Base-by-base conservation (phyloP, 1,284 basidiomycete genomes). In the Erythrobasidium hasegawianum region DNA sequence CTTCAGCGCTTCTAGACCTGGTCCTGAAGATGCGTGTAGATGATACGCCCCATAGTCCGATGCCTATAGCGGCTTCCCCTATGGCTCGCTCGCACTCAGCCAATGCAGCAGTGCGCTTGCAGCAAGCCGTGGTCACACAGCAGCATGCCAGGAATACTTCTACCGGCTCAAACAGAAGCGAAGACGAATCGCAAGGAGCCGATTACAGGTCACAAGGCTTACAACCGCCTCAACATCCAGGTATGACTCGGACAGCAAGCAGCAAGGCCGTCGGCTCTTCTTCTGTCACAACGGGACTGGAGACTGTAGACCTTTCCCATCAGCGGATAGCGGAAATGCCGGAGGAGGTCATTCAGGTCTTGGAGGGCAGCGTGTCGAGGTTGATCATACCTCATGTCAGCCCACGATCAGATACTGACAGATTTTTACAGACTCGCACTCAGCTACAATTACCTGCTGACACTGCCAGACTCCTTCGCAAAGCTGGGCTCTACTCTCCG, bases 271-370 rank as follows among this genome's bases (percentile, higher is more conserved):
- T 65, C 14, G 11, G 5, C 11, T 27, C 39, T 13, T 45, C 56
- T 22, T 57, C 38, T 11, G 27, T 20, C 11, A 18, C 49, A 3
- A 53, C 67, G 1, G 59, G 40, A 1, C 69, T 74, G 18, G 83
- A 84, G 61, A 94, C 91, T 4, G 80, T 96, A 62, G 86, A 90
- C 75, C 82, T 96, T 62, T 85, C 87, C 62, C 86, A 89, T 76
- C 84, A 86, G 76, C 82, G 82, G 45, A 80, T 96, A 41, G 84
- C 85, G 2, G 85, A 89, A 67, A 84, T 96, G 33, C 85, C 85
- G 18, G 83, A 85, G 70, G 82, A 83, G 45, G 87, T 87, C 33
- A 87, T 86, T 9, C 83, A 87, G 69, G 85, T 87, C 74, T 83
- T 96, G 10, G 86, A 83, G 56, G 81, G 83, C 68, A 77, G 80